Percentiles rank a stretch among this genome's conserved stretches.
phyloP scores from a whole-genome alignment of 306 rosid genomes.

The Castanea sativa region DNA sequence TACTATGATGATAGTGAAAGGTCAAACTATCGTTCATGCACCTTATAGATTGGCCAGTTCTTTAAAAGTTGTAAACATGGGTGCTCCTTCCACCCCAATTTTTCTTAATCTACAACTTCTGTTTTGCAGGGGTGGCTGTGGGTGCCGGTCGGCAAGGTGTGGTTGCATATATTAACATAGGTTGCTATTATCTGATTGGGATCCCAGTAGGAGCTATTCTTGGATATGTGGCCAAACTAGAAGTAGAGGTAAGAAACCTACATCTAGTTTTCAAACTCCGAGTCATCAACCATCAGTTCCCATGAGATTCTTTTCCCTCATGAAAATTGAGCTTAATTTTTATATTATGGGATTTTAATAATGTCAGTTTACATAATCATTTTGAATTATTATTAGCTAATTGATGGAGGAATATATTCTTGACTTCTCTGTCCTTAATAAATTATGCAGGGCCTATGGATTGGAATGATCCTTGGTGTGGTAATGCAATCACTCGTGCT shows the following conservation, averaged over 20 bases:
- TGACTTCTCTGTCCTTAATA: neutral
- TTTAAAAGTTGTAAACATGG: neutral
- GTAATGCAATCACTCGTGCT: neutral
- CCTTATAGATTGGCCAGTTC: no score
- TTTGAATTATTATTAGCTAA: neutral
- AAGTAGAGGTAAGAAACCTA: constrained; percentile 33
- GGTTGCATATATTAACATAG: constrained; percentile 50
- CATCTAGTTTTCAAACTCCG: neutral
- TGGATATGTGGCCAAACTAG: constrained; percentile 27
- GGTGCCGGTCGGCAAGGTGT: constrained; percentile 56
- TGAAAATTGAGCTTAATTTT: neutral
- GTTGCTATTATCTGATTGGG: constrained; percentile 47
- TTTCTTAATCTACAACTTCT: neutral
- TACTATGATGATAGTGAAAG: no score
- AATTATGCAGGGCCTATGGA: neutral
- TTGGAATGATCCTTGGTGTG: neutral
- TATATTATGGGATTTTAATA: neutral
- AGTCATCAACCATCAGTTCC: neutral
- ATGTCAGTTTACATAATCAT: neutral
- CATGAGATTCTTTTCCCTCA: neutral
- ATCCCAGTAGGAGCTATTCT: constrained; percentile 43
- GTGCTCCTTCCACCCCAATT: neutral
- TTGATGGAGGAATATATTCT: neutral
- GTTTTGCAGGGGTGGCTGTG: constrained; percentile 46
- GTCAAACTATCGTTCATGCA: no score